Evolutionary conservation across 495 filamentous ascomycete genomes (phyloP), one percentile per base, ranked within the genome.

Genomic region (Extremus antarcticus): DNA sequence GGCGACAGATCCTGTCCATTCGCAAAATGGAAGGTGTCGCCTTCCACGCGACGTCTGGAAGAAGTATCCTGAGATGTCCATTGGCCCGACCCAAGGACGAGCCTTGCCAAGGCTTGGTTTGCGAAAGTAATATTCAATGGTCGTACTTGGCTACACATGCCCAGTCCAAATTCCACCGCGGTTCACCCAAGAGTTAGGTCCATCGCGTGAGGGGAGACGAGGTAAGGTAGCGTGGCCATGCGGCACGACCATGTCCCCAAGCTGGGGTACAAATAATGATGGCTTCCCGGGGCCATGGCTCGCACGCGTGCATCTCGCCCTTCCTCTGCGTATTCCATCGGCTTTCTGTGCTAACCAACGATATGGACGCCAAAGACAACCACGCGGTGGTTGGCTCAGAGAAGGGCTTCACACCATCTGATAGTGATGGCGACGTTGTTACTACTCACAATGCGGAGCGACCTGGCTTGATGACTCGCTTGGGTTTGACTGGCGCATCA

Each of bases 401-500:
- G 43, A 55, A 55, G 53, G 53, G 23, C 41, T 22, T 38, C 41
- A 17, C 35, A n/a, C 16, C 8, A 45, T 25, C 15, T 21, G 41
- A 50, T 25, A 25, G 52, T 11, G 56, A 48, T 3, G 51, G 17
- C 43, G 21, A 54, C 49, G 32, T 50, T 19, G 19, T 23, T 7
- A 24, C 47, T 16, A 20, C 22, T 22, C 4, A 38, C 2, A 20
- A 21, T 43, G 40, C 20, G 4, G 51, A 29, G 20, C 51, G 46
- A 4, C 57, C 53, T 29, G 25, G 19, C 24, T 61, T 65, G 47
- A 40, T 55, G 62, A 68, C 64, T n/a, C 35, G 64, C 2, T 58
- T 66, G 61, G 66, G 66, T 21, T 47, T 61, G 16, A 66, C 59
- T 16, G 51, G 60, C 25, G 55, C 61, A 21, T 66, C 64, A 16